Conservation (phyloP, 2,329 filamentous ascomycete genomes). For the Pseudocercospora fuligena region DNA sequence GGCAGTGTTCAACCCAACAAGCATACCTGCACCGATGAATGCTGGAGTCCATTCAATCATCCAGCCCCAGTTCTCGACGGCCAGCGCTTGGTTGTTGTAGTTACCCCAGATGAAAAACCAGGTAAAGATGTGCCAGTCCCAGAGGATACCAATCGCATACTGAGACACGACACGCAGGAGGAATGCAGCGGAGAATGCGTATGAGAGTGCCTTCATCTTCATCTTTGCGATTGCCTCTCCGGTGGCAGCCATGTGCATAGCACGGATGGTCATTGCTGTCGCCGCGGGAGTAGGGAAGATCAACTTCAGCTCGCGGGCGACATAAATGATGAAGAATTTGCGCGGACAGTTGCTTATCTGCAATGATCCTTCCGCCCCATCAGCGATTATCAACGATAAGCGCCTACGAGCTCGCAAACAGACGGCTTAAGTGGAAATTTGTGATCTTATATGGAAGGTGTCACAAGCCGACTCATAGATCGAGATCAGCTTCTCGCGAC, state of each 20-base stretch:
- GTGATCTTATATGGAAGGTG: too few relatives aligned
- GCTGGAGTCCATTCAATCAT: slow-evolving; percentile 64
- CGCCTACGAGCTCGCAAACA: too few relatives aligned
- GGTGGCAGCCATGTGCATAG: slow-evolving; percentile 63
- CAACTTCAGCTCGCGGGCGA: slow-evolving; percentile 63
- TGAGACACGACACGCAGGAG: slow-evolving; percentile 61
- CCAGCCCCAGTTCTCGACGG: slow-evolving; percentile 67
- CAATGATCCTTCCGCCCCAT: too few relatives aligned
- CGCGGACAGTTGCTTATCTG: slow-evolving; percentile 40
- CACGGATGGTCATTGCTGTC: slow-evolving; percentile 65
- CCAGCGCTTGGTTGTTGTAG: slow-evolving; percentile 56
- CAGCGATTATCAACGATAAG: too few relatives aligned
- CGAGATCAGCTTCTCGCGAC: too few relatives aligned
- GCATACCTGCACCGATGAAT: slow-evolving; percentile 63
- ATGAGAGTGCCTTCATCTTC: slow-evolving; percentile 62
- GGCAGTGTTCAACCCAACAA: slow-evolving; percentile 63
- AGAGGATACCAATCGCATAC: slow-evolving; percentile 64
- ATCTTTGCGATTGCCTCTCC: slow-evolving; percentile 59
- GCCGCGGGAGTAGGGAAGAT: slow-evolving; percentile 66
- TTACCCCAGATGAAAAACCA: slow-evolving; percentile 62
- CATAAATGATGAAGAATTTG: slow-evolving; percentile 71
- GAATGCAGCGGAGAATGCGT: slow-evolving; percentile 58
- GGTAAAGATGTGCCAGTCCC: slow-evolving; percentile 48
- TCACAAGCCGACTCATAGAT: too few relatives aligned
- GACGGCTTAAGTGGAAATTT: too few relatives aligned